Conservation (phyloP, 345 rosid species). For the Raphanus sativus region DNA sequence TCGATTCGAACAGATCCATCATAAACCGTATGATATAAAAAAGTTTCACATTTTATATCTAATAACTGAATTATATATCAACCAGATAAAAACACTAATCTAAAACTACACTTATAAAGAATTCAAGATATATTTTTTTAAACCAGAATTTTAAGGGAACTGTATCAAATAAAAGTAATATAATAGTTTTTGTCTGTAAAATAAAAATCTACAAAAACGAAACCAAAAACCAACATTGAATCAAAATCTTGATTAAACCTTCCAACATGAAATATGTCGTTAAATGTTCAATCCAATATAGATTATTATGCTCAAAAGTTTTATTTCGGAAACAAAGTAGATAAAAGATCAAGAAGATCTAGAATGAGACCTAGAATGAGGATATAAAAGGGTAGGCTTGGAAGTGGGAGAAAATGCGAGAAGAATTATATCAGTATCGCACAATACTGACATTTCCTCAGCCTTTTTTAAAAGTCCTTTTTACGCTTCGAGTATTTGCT, state of each 20-base stretch:
- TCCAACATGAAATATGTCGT: neutral
- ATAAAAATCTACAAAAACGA: neutral
- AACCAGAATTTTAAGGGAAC: neutral
- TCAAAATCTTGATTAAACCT: neutral
- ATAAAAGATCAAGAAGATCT: neutral
- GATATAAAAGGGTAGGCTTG: neutral
- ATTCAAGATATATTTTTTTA: neutral
- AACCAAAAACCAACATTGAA: neutral
- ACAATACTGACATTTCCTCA: slow-evolving; percentile 3
- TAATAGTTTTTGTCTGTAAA: neutral
- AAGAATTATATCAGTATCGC: slow-evolving; percentile 11
- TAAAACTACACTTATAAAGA: neutral
- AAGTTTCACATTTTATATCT: neutral
- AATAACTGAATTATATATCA: neutral
- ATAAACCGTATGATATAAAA: neutral
- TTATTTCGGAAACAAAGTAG: neutral
- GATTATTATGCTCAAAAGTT: neutral
- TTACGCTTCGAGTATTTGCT: slow-evolving; percentile 53
- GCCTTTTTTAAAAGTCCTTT: slow-evolving; percentile 46
- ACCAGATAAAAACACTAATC: neutral
- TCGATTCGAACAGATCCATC: neutral
- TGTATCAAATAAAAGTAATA: neutral
- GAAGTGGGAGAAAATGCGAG: slow-evolving; percentile 7
- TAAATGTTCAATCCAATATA: neutral
- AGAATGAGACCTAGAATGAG: slow-evolving; percentile 1